phyloP scores from a whole-genome alignment of 2,329 filamentous ascomycete species.

The Neofusicoccum umdonicola region DNA sequence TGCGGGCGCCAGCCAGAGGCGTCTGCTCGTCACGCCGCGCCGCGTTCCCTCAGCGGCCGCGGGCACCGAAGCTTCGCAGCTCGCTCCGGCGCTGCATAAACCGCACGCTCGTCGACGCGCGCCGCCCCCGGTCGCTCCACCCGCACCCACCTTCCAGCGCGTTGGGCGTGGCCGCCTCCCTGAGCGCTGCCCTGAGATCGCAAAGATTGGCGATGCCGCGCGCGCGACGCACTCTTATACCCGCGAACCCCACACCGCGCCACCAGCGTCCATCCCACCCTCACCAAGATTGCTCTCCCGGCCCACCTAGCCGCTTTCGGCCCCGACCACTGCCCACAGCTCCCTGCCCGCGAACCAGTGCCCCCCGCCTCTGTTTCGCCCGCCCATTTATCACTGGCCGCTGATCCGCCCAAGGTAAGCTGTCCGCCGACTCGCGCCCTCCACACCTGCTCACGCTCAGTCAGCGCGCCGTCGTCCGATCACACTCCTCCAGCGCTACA shows the following conservation, averaged over 20 bases:
- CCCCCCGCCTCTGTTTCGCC: conserved; percentile 9
- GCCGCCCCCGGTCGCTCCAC: conserved; percentile 16
- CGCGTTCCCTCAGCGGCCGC: too few relatives aligned
- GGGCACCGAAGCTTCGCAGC: background rate
- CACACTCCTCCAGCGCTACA: background rate
- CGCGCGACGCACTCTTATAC: background rate
- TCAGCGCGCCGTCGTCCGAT: conserved; percentile 6
- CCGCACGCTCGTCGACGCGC: background rate
- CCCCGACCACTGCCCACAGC: background rate
- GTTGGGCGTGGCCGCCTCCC: background rate
- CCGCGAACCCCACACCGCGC: conserved; percentile 15
- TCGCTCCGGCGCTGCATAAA: background rate
- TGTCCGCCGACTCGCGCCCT: conserved; percentile 13
- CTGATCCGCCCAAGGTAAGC: conserved; percentile 16
- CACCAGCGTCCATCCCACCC: conserved; percentile 6
- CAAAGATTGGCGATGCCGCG: conserved; percentile 13
- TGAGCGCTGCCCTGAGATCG: conserved; percentile 8
- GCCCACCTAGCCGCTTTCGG: conserved; percentile 11
- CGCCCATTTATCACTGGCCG: conserved; percentile 18
- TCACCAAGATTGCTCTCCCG: conserved; percentile 9
- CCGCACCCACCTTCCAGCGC: conserved; percentile 1
- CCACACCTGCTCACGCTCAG: conserved; percentile 11
- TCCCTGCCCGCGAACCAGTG: conserved; percentile 12
- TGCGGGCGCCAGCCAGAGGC: too few relatives aligned
- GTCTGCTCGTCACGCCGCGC: too few relatives aligned